Evolutionary conservation across 305 asterid genomes (phyloP).

Genomic region (Fraxinus dipetala): DNA sequence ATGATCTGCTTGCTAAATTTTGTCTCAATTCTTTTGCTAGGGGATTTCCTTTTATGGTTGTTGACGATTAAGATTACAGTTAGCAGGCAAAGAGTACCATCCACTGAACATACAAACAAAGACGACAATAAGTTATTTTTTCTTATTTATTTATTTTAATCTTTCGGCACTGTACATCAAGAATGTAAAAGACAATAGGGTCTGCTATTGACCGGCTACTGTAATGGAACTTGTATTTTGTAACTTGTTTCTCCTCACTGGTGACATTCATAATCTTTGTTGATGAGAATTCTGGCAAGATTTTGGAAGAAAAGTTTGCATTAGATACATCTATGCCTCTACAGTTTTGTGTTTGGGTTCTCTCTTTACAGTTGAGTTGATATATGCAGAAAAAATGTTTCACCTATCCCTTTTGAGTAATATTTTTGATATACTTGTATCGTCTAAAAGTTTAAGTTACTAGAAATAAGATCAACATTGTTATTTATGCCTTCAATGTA

Average conservation of each 20-base stretch:
- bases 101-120: constrained; percentile 6
- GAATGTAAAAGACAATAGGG: neutral
- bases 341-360: neutral
- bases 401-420: neutral
- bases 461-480: neutral
- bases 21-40: constrained; percentile 27
- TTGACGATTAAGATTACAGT: constrained; percentile 34
- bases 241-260: neutral
- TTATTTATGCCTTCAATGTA: neutral
- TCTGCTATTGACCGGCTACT: neutral
- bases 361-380: neutral
- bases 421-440: neutral
- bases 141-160: neutral
- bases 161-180: neutral
- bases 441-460: neutral
- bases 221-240: neutral
- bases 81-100: constrained; percentile 6
- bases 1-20: neutral
- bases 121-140: neutral
- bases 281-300: neutral
- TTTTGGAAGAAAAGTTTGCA: neutral
- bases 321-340: neutral
- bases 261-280: neutral
- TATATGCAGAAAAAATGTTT: neutral
- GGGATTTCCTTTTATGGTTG: constrained; percentile 49